Evolutionary conservation across 2,329 filamentous ascomycete genomes (phyloP).

Genomic region (Salinomyces thailandicus): DNA sequence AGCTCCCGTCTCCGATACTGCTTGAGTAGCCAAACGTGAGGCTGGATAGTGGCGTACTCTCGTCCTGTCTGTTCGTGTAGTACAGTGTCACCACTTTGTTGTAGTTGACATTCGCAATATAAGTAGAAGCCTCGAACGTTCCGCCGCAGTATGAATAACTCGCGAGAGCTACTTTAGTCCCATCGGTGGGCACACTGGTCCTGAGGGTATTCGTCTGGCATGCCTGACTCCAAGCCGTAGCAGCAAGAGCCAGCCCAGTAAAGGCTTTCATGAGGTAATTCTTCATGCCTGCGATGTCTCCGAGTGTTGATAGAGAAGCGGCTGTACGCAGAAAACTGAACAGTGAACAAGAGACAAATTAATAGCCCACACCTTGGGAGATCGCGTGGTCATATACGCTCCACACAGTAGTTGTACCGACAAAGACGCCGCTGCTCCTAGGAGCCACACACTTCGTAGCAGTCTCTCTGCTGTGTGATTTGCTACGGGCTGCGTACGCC

Average conservation of each 20-base stretch:
- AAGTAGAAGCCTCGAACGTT: constrained; percentile 17
- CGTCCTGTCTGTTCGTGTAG: constrained; percentile 20
- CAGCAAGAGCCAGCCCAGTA: constrained; percentile 4
- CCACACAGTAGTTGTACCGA: no score
- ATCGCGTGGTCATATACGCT: no score
- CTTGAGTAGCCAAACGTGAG: constrained; percentile 18
- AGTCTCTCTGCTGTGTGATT: no score
- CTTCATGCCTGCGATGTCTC: constrained; percentile 2
- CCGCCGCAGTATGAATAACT: constrained; percentile 24
- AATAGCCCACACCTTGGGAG: no score
- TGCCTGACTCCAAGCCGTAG: constrained; percentile 10
- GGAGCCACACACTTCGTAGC: no score
- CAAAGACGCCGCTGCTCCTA: neutral
- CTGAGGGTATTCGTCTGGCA: constrained; percentile 16
- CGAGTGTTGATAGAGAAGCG: no score
- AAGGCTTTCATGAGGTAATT: neutral
- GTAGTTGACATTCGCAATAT: constrained; percentile 23
- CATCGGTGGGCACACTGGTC: constrained; percentile 10
- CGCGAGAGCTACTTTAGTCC: constrained; percentile 17
- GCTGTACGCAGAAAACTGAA: no score
- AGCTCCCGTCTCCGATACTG: constrained; percentile 15
- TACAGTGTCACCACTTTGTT: constrained; percentile 24
- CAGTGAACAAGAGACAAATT: no score
- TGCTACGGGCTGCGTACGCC: no score
- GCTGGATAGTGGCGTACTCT: constrained; percentile 21